These are phyloP conservation scores for Alternaria ethzedia DNA, from an alignment of 2,329 filamentous ascomycete genomes.

Conservation along the genomic window DNA sequence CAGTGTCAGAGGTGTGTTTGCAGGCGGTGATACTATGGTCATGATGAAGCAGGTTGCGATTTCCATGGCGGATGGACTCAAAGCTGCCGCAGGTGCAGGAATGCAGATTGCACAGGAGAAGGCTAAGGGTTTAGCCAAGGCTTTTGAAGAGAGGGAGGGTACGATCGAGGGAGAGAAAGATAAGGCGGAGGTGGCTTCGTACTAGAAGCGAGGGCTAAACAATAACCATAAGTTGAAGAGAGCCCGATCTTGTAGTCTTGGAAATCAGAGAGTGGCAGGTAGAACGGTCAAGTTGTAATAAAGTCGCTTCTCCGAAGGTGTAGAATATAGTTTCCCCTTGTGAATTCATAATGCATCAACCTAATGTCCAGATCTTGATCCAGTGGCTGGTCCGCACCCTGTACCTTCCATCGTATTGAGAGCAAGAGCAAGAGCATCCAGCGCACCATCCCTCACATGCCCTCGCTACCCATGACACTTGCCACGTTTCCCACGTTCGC, in stretches of 20 bases:
- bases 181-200: not conserved
- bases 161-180: not conserved
- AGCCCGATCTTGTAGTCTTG: not conserved
- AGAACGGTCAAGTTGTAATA: not conserved
- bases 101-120: constrained; percentile 33
- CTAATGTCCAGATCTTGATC: not conserved
- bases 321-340: not conserved
- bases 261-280: not conserved
- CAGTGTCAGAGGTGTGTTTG: constrained; percentile 60
- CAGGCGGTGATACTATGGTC: constrained; percentile 57
- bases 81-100: constrained; percentile 34
- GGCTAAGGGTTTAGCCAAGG: constrained; percentile 17
- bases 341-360: not conserved
- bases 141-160: constrained; percentile 12
- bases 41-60: constrained; percentile 42
- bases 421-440: not conserved
- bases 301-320: not conserved
- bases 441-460: not conserved
- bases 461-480: not conserved
- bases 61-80: constrained; percentile 39
- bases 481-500: not conserved
- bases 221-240: not conserved
- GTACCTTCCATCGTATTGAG: not conserved
- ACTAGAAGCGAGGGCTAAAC: not conserved
- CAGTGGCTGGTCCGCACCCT: not conserved